Conservation (phyloP, 1,139 yeast genomes). For the Protomyces lactucae-debilis region DNA sequence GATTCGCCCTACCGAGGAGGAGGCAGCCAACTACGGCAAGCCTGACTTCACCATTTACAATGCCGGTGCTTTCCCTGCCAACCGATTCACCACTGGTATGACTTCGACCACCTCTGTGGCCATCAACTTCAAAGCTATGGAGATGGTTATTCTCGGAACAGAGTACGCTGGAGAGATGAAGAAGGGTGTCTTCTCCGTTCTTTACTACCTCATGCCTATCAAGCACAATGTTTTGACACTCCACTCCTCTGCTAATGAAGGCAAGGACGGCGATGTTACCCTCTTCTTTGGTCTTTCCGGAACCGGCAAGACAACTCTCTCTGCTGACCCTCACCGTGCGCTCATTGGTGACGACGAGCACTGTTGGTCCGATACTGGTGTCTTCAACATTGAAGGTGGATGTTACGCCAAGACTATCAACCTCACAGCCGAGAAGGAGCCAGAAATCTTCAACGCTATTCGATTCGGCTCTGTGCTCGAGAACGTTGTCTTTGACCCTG, state of each 20-base stretch:
- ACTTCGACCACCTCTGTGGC: conserved; percentile 93
- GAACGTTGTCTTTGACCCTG: conserved; percentile 82
- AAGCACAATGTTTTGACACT: conserved; percentile 85
- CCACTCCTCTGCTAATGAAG: conserved; percentile 95
- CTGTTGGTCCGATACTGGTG: conserved; percentile 98
- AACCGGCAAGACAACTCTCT: conserved; percentile 95
- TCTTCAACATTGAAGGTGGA: conserved; percentile 98
- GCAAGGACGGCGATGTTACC: conserved; percentile 70
- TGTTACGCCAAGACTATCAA: conserved; percentile 98
- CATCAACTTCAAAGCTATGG: conserved; percentile 95
- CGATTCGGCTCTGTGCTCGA: conserved; percentile 91
- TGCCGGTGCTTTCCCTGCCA: conserved; percentile 97
- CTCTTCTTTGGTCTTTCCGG: conserved; percentile 96
- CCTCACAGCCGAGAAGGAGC: conserved; percentile 84
- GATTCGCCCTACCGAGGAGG: conserved; percentile 90
- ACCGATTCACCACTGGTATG: conserved; percentile 95
- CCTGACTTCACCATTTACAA: conserved; percentile 98
- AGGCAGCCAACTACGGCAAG: conserved; percentile 83
- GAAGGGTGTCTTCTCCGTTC: conserved; percentile 97
- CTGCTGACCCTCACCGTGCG: conserved; percentile 92
- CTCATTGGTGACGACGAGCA: conserved; percentile 99
- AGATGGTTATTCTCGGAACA: conserved; percentile 96
- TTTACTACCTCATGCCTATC: conserved; percentile 98
- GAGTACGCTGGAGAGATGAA: conserved; percentile 99
- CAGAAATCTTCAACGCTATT: conserved; percentile 94